Conservation (phyloP, 768 basidiomycete genomes). For the Leccinum incarnatum region DNA sequence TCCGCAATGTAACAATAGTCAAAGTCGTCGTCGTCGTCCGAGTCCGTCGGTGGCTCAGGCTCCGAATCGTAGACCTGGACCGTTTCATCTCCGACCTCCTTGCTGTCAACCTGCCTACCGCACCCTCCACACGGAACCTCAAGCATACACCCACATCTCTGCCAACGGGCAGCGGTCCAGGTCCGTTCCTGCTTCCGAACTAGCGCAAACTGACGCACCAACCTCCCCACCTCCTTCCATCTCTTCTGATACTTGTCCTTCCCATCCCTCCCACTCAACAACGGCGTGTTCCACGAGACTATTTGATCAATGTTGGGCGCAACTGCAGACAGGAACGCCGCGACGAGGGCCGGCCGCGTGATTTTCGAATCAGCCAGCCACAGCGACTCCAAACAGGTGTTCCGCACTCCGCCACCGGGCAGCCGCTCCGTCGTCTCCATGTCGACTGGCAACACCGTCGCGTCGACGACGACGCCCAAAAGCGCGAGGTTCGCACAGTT, state of each 20-base stretch:
- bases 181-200: conserved; percentile 21
- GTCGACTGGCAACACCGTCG: conserved; percentile 16
- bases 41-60: conserved; percentile 18
- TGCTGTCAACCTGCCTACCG: background rate
- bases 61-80: conserved; percentile 23
- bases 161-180: conserved; percentile 10
- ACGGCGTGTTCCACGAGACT: conserved; percentile 29
- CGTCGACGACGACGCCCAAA: conserved; percentile 29
- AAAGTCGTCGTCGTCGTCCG: conserved; percentile 26
- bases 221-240: conserved; percentile 25
- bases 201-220: conserved; percentile 21
- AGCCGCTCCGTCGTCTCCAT: conserved; percentile 3
- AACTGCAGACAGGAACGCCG: conserved; percentile 27
- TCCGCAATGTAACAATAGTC: conserved; percentile 24
- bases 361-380: conserved; percentile 30
- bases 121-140: background rate
- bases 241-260: conserved; percentile 25
- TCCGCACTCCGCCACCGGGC: conserved; percentile 22
- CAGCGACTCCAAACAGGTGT: conserved; percentile 25
- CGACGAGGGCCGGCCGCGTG: conserved; percentile 27
- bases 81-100: conserved; percentile 8
- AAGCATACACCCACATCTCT: background rate
- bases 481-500: conserved; percentile 25
- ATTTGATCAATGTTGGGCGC: conserved; percentile 31
- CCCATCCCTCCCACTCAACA: conserved; percentile 23